phyloP scores from a whole-genome alignment of 2,329 filamentous ascomycete species.

The Huntiella bhutanensis region DNA sequence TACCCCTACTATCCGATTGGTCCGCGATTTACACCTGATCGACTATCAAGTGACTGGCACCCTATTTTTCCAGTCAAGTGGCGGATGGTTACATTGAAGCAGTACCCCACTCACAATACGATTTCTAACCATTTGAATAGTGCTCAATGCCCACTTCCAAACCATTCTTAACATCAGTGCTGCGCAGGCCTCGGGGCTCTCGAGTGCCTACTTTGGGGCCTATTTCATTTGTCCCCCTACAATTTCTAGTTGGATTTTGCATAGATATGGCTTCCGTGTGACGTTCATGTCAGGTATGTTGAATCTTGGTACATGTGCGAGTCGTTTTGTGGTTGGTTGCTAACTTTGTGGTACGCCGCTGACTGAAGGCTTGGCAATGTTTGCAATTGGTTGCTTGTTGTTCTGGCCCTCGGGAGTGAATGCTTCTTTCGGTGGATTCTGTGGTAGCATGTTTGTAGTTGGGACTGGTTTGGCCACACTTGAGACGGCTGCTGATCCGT shows the following conservation, averaged over 20 bases:
- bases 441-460: conserved; percentile 52
- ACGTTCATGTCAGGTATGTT: conserved; percentile 40
- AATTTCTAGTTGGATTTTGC: conserved; percentile 33
- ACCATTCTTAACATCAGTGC: conserved; percentile 25
- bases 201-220: conserved; percentile 32
- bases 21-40: too few species aligned
- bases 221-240: conserved; percentile 22
- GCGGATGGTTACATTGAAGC: too few species aligned
- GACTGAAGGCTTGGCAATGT: conserved; percentile 36
- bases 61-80: too few species aligned
- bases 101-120: not conserved
- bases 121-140: conserved; percentile 12
- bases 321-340: not conserved
- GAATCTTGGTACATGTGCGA: not conserved
- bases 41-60: too few species aligned
- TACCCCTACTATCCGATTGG: too few species aligned
- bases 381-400: conserved; percentile 41
- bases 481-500: conserved; percentile 62
- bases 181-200: conserved; percentile 27
- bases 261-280: conserved; percentile 44
- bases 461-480: conserved; percentile 55
- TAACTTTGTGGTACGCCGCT: not conserved
- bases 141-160: conserved; percentile 32
- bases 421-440: conserved; percentile 56
- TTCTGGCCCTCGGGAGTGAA: conserved; percentile 34